A percentile compares a stretch with the other conserved stretches of the same genome.
Evolutionary conservation across 163 green algal genomes (phyloP).

Genomic region (Coccomyxa subellipsoidea): DNA sequence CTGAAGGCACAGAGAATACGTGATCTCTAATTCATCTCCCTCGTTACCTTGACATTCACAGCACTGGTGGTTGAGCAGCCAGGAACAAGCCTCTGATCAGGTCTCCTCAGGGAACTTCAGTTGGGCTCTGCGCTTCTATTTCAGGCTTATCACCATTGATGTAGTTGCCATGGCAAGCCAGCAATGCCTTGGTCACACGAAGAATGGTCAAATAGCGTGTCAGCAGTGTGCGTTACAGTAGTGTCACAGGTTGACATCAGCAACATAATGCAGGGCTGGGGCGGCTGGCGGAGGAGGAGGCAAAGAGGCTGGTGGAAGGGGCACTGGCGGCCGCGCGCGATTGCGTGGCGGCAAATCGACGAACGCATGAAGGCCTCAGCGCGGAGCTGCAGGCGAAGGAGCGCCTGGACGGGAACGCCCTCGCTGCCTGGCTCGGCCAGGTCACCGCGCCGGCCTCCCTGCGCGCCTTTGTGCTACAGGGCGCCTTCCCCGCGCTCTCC

Average conservation of each 20-base stretch:
- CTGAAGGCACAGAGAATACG: no score
- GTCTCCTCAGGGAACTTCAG: not conserved
- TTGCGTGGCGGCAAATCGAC: slow-evolving; percentile 50
- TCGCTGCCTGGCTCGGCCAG: not conserved
- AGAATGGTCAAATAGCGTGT: no score
- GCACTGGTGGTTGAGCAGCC: not conserved
- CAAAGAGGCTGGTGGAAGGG: slow-evolving; percentile 55
- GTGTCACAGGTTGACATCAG: no score
- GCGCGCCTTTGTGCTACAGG: not conserved
- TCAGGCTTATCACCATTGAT: no score
- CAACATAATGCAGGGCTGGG: not conserved
- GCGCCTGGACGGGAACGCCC: slow-evolving; percentile 36
- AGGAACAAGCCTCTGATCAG: not conserved
- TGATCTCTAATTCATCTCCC: no score
- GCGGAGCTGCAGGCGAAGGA: slow-evolving; percentile 50
- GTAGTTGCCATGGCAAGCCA: not conserved
- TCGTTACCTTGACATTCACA: no score
- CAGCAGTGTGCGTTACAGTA: no score
- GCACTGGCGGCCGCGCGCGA: slow-evolving; percentile 62
- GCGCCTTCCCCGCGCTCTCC: not conserved
- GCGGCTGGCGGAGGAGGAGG: slow-evolving; percentile 44
- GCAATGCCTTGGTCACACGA: no score
- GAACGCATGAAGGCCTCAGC: slow-evolving; percentile 47
- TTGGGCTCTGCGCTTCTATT: not conserved
- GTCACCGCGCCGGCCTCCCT: not conserved